Evolutionary conservation across 2,329 filamentous ascomycete species (phyloP).

Genomic region (Trichophyton verrucosum): DNA sequence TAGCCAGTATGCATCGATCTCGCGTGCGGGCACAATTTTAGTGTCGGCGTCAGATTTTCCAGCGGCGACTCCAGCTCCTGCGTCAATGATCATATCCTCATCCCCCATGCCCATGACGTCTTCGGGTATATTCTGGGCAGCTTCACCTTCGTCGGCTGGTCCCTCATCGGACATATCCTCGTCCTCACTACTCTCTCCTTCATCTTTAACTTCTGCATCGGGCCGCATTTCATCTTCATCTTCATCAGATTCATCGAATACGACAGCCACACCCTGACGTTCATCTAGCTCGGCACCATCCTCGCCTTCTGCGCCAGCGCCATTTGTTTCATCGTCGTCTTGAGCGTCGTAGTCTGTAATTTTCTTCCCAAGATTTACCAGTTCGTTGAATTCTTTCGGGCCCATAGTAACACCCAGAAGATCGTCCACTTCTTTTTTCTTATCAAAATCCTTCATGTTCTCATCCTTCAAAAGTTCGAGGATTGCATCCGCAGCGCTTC

Average conservation of each 20-base stretch:
- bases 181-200: constrained; percentile 63
- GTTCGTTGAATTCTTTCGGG: constrained; percentile 88
- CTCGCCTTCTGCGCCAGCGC: constrained; percentile 55
- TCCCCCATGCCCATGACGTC: constrained; percentile 35
- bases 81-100: constrained; percentile 76
- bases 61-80: constrained; percentile 37
- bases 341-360: constrained; percentile 97
- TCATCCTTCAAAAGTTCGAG: constrained; percentile 91
- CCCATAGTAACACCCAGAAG: constrained; percentile 71
- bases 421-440: constrained; percentile 95
- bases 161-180: constrained; percentile 59
- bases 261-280: constrained; percentile 89
- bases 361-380: constrained; percentile 94
- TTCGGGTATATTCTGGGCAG: constrained; percentile 22
- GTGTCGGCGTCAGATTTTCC: constrained; percentile 35
- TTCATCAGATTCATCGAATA: constrained; percentile 85
- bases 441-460: constrained; percentile 90
- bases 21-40: constrained; percentile 61
- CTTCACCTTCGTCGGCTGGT: constrained; percentile 39
- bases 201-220: constrained; percentile 75
- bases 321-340: constrained; percentile 74
- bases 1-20: constrained; percentile 96
- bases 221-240: constrained; percentile 69
- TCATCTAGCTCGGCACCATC: constrained; percentile 73
- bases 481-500: constrained; percentile 85